Conservation (phyloP, 2,329 filamentous ascomycete species). For the Colletotrichum sp. region DNA sequence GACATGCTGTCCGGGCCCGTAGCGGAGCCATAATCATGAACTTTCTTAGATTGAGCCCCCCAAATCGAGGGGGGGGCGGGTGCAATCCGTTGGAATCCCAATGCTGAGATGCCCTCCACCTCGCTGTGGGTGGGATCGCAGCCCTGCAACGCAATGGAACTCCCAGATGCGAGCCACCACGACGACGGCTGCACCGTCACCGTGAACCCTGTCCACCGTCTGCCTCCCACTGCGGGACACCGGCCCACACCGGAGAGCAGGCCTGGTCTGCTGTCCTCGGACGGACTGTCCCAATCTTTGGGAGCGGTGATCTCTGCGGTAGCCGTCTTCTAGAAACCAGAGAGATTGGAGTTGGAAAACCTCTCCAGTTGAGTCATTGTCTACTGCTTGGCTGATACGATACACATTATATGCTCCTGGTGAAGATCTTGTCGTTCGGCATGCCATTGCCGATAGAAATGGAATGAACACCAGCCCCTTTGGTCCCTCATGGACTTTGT, state of each 20-base stretch:
- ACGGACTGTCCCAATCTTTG: neutral
- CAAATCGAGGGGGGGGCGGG: constrained; percentile 3
- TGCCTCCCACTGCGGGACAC: neutral
- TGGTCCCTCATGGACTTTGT: neutral
- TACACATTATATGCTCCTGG: neutral
- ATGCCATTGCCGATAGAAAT: neutral
- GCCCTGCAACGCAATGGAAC: neutral
- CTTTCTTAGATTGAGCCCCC: constrained; percentile 14
- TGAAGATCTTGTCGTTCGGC: neutral
- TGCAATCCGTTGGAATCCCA: neutral
- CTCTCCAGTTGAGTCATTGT: neutral
- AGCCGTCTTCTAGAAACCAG: neutral
- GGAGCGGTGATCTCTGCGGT: neutral
- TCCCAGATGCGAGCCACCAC: neutral
- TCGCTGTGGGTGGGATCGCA: neutral
- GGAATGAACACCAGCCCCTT: neutral
- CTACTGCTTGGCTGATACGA: neutral
- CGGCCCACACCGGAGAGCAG: neutral
- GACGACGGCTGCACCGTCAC: neutral
- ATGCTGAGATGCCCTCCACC: neutral
- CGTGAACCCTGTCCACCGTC: neutral
- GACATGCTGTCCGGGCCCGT: constrained; percentile 8
- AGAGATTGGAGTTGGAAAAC: neutral
- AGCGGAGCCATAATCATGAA: constrained; percentile 10
- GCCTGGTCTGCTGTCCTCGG: neutral